A percentile compares a stretch with the other conserved stretches of the same genome.
These are phyloP conservation scores for Ophiosphaerella herpotricha DNA, from an alignment of 2,329 filamentous ascomycete species.

Conservation along the genomic window DNA sequence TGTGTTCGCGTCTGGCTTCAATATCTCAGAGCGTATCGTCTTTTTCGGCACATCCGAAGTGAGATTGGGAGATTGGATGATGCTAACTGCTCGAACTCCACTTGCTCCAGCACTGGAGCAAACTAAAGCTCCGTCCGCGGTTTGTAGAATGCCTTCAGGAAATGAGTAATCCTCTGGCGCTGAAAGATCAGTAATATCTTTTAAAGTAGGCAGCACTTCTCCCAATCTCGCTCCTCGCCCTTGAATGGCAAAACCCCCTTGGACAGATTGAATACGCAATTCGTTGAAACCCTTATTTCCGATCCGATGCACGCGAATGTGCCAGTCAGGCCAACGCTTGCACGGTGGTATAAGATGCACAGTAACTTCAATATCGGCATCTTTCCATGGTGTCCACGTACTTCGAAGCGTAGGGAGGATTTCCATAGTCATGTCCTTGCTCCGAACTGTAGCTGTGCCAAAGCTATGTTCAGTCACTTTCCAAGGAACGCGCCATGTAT, in stretches of 20 bases:
- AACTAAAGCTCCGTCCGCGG: slow-evolving; percentile 13
- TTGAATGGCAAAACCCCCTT: slow-evolving; percentile 40
- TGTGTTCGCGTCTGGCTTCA: slow-evolving; percentile 44
- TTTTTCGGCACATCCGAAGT: background rate
- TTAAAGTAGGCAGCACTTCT: slow-evolving; percentile 18
- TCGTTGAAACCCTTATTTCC: slow-evolving; percentile 4
- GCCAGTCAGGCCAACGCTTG: slow-evolving; percentile 36
- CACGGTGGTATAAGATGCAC: slow-evolving; percentile 31
- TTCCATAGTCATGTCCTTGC: slow-evolving; percentile 4
- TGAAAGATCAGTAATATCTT: background rate
- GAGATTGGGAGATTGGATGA: background rate
- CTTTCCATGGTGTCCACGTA: slow-evolving; percentile 38
- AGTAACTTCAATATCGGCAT: slow-evolving; percentile 27
- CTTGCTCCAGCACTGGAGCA: slow-evolving; percentile 36
- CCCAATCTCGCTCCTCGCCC: slow-evolving; percentile 26
- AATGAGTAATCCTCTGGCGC: background rate
- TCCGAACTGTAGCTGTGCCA: background rate
- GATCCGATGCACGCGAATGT: slow-evolving; percentile 30
- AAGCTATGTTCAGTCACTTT: slow-evolving; percentile 19
- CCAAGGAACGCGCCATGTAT: slow-evolving; percentile 49
- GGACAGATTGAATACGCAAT: slow-evolving; percentile 11
- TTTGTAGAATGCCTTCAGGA: slow-evolving; percentile 24
- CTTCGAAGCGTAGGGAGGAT: slow-evolving; percentile 18
- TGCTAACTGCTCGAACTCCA: slow-evolving; percentile 23
- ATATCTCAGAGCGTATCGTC: slow-evolving; percentile 8